Evolutionary conservation across 148 eudicot genomes (phyloP), one percentile per base, ranked within the genome.

Genomic region (Pharnaceum exiguum): DNA sequence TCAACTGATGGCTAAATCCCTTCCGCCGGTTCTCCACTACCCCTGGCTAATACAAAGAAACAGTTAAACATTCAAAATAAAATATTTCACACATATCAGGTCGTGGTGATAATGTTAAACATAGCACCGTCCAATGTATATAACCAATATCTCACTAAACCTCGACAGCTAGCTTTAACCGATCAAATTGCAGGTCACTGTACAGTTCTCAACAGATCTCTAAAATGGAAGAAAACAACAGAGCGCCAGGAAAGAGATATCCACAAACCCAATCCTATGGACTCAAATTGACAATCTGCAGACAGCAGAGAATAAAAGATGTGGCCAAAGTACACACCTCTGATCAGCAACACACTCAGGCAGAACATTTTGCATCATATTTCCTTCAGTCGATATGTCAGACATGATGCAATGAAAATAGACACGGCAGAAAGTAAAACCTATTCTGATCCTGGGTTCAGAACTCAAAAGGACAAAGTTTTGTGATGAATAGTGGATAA

Each of bases 241-340:
- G 3, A 10, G 2, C 30, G 6, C 21, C 8, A 31, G 29, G 46
- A 46, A 24, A 28, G 32, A 0, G 51, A 60, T 32, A 25, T 22
- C 8, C 21, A 4, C 25, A n/a, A 19, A 21, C 11, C 22, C 10
- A 25, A 27, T 24, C 24, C 43, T 40, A 28, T 51, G 46, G 30
- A 64, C 46, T 46, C 48, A 66, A 58, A 48, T 36, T 13, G 21
- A 39, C 4, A 23, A 44, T 29, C 19, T 27, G 36, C 17, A 33
- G 8, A 25, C 43, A 31, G 18, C 18, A 43, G 9, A 44, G 24
- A 42, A 37, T 46, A 17, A 23, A 16, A 31, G 8, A 53, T 21
- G 37, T 30, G 25, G n/a, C n/a, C n/a, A n/a, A 59, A 25, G 48
- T 51, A 68, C 54, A 53, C 32, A 68, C 72, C 66, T 52, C 51